Conservation (phyloP, 2,329 filamentous ascomycete species). For the Malbranchea zuffiana region DNA sequence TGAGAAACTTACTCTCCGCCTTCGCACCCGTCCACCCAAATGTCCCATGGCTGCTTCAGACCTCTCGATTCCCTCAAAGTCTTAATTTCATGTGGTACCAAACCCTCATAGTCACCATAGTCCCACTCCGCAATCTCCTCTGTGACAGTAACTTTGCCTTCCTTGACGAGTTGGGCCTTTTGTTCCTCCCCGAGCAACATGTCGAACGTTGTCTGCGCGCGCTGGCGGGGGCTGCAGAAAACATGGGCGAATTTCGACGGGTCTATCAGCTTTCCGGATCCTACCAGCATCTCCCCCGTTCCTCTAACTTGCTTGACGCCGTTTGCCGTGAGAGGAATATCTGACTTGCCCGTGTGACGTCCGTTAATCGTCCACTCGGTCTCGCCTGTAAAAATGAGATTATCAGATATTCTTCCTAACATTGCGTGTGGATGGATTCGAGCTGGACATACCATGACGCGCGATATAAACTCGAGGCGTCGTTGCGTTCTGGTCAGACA, state of each 20-base stretch:
- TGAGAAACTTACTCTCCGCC: constrained; percentile 39
- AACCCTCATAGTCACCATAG: constrained; percentile 53
- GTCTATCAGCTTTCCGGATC: constrained; percentile 42
- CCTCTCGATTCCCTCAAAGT: constrained; percentile 37
- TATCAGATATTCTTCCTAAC: background rate
- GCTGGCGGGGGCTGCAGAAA: constrained; percentile 41
- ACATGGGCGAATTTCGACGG: constrained; percentile 38
- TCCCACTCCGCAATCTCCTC: constrained; percentile 50
- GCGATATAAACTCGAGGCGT: constrained; percentile 32
- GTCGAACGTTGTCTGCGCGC: constrained; percentile 41
- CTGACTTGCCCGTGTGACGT: constrained; percentile 38
- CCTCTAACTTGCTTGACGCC: constrained; percentile 37
- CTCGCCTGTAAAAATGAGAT: constrained; percentile 27
- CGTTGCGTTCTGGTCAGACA: constrained; percentile 30
- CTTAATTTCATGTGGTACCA: constrained; percentile 43
- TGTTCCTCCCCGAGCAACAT: constrained; percentile 30
- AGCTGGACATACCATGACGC: constrained; percentile 25
- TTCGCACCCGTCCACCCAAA: constrained; percentile 43
- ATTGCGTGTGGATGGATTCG: constrained; percentile 4
- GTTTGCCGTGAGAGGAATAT: constrained; percentile 33
- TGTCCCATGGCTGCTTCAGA: constrained; percentile 41
- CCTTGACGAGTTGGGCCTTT: constrained; percentile 16
- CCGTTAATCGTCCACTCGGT: constrained; percentile 41
- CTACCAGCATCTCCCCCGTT: constrained; percentile 39
- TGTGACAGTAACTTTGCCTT: constrained; percentile 37